Evolutionary conservation across 2,329 filamentous ascomycete species (phyloP).

Genomic region (Colletotrichum tropicale): DNA sequence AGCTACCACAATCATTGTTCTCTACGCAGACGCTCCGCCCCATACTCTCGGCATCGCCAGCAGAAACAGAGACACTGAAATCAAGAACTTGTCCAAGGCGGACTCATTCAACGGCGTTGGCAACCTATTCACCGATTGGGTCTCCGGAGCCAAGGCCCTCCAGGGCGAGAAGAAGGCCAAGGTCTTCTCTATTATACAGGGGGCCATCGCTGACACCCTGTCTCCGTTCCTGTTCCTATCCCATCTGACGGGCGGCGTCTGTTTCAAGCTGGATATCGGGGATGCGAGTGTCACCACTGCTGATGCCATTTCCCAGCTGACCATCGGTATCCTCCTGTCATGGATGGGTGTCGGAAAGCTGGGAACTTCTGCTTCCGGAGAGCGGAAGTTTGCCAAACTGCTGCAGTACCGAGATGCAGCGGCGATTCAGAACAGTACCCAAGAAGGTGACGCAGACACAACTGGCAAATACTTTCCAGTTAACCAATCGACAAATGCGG

Average conservation of each 20-base stretch:
- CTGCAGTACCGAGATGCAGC: not conserved
- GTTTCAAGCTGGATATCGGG: constrained; percentile 33
- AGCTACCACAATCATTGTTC: constrained; percentile 52
- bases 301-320: constrained; percentile 41
- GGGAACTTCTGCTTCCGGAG: not conserved
- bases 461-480: not conserved
- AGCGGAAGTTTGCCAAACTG: not conserved
- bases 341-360: constrained; percentile 46
- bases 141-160: constrained; percentile 37
- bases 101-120: constrained; percentile 34
- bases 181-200: constrained; percentile 47
- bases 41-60: constrained; percentile 34
- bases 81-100: not conserved
- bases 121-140: constrained; percentile 48
- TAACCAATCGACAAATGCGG: not conserved
- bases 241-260: constrained; percentile 43
- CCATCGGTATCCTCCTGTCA: constrained; percentile 42
- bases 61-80: not conserved
- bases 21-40: constrained; percentile 55
- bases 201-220: constrained; percentile 21
- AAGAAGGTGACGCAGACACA: not conserved
- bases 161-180: constrained; percentile 42
- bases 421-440: not conserved
- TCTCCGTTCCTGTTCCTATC: constrained; percentile 46
- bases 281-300: constrained; percentile 19